phyloP scores from a whole-genome alignment of 345 rosid species.

The Hibiscus syriacus region DNA sequence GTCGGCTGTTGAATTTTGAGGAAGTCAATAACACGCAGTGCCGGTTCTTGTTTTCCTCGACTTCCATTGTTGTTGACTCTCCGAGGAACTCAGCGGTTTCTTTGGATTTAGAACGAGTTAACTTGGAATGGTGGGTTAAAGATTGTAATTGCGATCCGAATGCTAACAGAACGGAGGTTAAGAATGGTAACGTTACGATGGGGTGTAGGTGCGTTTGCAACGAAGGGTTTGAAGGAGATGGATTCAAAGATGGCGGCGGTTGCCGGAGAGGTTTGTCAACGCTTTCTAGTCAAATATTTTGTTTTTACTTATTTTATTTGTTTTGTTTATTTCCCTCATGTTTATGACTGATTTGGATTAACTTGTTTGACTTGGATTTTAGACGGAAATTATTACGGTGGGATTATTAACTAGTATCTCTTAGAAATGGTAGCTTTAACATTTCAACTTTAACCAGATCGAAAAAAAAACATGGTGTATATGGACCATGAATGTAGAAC shows the following conservation, averaged over 20 bases:
- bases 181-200: not conserved
- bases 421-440: not conserved
- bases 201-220: conserved; percentile 58
- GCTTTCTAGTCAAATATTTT: not conserved
- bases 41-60: conserved; percentile 39
- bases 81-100: conserved; percentile 14
- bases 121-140: conserved; percentile 74
- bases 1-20: conserved; percentile 16
- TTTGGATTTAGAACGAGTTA: conserved; percentile 42
- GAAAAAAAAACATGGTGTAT: not conserved
- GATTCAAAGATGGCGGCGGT: conserved; percentile 36
- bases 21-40: conserved; percentile 29
- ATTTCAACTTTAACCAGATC: not conserved
- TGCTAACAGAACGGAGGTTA: conserved; percentile 18
- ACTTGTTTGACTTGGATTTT: not conserved
- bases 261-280: conserved; percentile 68
- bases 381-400: not conserved
- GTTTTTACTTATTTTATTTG: conserved; percentile 2
- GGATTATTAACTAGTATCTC: not conserved
- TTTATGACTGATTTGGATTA: not conserved
- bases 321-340: not conserved
- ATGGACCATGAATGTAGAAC: not conserved
- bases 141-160: conserved; percentile 26
- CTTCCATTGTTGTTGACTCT: conserved; percentile 27
- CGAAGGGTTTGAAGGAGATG: conserved; percentile 52